These are phyloP conservation scores for Rhodofomes roseus DNA, from an alignment of 1,284 basidiomycete species.

Conservation along the genomic window DNA sequence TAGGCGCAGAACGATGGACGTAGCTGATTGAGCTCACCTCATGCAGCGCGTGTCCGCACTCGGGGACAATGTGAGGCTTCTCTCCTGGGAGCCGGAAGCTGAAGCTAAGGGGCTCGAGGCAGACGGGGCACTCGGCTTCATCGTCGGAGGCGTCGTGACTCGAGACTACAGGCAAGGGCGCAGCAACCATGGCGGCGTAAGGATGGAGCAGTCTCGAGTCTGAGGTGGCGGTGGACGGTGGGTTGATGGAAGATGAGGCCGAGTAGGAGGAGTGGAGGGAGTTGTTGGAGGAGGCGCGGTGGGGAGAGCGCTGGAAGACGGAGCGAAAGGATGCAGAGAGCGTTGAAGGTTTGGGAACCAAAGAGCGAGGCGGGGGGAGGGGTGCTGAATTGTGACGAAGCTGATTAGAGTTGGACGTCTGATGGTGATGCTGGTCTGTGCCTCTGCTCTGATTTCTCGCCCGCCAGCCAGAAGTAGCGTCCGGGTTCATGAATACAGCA, in stretches of 20 bases:
- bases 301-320: conserved; percentile 32
- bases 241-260: conserved; percentile 21
- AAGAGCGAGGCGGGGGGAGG: conserved; percentile 34
- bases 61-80: conserved; percentile 94
- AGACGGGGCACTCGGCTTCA: conserved; percentile 87
- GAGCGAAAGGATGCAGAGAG: conserved; percentile 35
- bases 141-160: conserved; percentile 60
- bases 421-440: conserved; percentile 22
- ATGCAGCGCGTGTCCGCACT: conserved; percentile 96
- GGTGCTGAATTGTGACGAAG: conserved; percentile 40
- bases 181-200: conserved; percentile 51
- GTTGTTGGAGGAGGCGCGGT: conserved; percentile 30
- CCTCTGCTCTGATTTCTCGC: conserved; percentile 22
- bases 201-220: conserved; percentile 35
- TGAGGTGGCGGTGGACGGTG: conserved; percentile 16
- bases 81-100: conserved; percentile 88
- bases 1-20: not conserved
- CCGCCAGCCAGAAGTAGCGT: conserved; percentile 21
- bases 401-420: conserved; percentile 29
- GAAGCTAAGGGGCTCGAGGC: conserved; percentile 86
- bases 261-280: conserved; percentile 37
- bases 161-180: conserved; percentile 66
- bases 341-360: conserved; percentile 30
- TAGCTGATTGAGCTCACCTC: conserved; percentile 52
- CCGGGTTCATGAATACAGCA: conserved; percentile 24